Percentiles rank a stretch among this genome's conserved stretches.
Evolutionary conservation across 768 basidiomycete genomes (phyloP).

Genomic region (Chlorophyllum brunneum): DNA sequence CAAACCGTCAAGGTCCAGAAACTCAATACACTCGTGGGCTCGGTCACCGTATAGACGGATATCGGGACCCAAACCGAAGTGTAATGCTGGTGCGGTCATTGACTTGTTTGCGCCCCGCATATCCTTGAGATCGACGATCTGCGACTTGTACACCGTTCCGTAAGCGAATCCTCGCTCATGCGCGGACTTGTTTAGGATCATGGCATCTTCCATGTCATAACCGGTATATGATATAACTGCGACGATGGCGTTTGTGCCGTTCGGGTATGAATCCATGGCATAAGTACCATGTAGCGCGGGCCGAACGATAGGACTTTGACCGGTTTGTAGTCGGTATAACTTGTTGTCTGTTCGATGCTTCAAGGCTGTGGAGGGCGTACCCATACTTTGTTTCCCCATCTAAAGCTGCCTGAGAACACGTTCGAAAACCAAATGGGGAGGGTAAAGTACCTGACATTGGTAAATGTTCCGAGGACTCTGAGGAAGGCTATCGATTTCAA

Average conservation of each 20-base stretch:
- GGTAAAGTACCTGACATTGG: constrained; percentile 71
- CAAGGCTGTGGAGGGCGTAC: constrained; percentile 91
- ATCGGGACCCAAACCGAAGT: constrained; percentile 86
- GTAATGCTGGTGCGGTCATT: constrained; percentile 59
- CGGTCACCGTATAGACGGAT: constrained; percentile 49
- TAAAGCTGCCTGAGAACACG: constrained; percentile 25
- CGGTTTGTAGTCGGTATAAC: constrained; percentile 91
- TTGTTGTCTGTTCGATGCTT: constrained; percentile 97
- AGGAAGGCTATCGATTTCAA: constrained; percentile 11
- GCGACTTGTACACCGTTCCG: constrained; percentile 94
- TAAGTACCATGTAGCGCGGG: constrained; percentile 90
- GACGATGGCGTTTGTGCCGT: constrained; percentile 96
- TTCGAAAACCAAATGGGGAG: constrained; percentile 9
- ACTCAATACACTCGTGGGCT: constrained; percentile 36
- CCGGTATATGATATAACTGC: constrained; percentile 99
- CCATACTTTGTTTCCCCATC: constrained; percentile 99
- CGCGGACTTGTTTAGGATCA: constrained; percentile 99
- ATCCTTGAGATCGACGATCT: constrained; percentile 87
- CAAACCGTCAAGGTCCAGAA: constrained; percentile 80
- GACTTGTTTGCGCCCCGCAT: constrained; percentile 63
- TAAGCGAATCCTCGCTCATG: constrained; percentile 98
- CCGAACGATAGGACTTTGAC: constrained; percentile 93
- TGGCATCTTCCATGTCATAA: constrained; percentile 99
- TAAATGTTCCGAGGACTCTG: constrained; percentile 90
- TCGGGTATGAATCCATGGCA: constrained; percentile 98